Evolutionary conservation across 768 basidiomycete genomes (phyloP), one percentile per base, ranked within the genome.

Genomic region (Russula emetica): DNA sequence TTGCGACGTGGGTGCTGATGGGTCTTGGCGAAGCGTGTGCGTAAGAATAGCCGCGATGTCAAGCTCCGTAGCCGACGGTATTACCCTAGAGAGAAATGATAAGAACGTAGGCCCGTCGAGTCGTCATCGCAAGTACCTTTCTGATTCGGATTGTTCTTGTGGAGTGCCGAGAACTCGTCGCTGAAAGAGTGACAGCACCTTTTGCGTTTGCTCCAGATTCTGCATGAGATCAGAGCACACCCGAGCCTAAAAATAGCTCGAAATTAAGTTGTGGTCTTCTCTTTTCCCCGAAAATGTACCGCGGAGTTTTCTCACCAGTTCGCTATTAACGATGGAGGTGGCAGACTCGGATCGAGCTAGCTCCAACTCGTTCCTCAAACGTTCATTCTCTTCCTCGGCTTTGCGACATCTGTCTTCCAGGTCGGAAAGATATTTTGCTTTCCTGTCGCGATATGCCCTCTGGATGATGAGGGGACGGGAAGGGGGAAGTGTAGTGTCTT

Each of bases 391-490:
- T 30, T 63, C 55, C 58, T 67, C 67, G 10, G 67, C 62, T 28
- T 55, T 58, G 36, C 44, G 61, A 64, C 66, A 69, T 18, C 66
- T 34, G 1, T 58, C 66, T 55, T 69, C 67, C 4, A 69, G 50
- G 24, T 67, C 66, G 24, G 58, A 24, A 26, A 69, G 9, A 47
- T 64, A 42, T 40, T 58, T 69, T 4, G 67, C 66, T 34, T 61
- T 63, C 38, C 66, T 30, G 32, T 69, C 67, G 50, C 67, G 67
- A 51, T 67, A 69, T 6, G 66, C 62, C 24, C 67, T 52, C 42
- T 69, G 67, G 16, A 67, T 18, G 40, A 26, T 32, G 24, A 69
- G 56, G 20, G 66, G 14, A 22, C 66, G 66, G n/a, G 67, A 63
- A 22, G 53, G 67, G 9, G 58, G 60, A 26, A 64, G 34, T 5